These are phyloP conservation scores for Xylaria hypoxylon DNA, from an alignment of 2,329 filamentous ascomycete genomes.

Conservation along the genomic window DNA sequence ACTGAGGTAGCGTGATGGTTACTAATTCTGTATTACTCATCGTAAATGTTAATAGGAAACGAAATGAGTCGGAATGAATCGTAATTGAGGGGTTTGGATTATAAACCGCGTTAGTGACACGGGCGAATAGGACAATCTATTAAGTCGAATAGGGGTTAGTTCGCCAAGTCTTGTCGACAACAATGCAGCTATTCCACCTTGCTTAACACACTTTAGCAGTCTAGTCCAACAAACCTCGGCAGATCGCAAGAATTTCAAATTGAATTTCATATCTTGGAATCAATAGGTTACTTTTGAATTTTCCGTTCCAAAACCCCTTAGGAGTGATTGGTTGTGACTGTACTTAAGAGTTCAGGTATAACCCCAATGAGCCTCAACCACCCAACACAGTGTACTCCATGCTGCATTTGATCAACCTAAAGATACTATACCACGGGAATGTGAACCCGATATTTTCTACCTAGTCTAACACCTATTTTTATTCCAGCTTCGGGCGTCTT, in stretches of 20 bases:
- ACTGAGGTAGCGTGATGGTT: not conserved
- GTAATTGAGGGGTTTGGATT: not conserved
- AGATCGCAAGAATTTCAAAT: not conserved
- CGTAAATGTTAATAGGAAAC: not conserved
- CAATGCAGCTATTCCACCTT: not conserved
- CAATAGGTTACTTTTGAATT: not conserved
- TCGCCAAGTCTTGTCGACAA: not conserved
- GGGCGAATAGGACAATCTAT: not conserved
- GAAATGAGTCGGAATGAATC: not conserved
- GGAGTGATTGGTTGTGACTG: not conserved
- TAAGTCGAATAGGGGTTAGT: not conserved
- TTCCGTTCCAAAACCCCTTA: not conserved
- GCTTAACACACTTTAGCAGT: not conserved
- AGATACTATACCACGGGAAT: not conserved
- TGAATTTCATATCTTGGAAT: not conserved
- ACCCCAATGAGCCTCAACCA: not conserved
- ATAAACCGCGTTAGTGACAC: not conserved
- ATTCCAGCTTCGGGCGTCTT: too few species aligned
- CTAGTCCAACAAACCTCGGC: not conserved
- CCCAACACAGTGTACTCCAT: not conserved
- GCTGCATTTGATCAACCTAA: not conserved
- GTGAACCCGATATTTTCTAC: not conserved
- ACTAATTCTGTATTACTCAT: conserved; percentile 19
- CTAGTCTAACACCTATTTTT: not conserved
- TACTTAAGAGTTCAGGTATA: not conserved